A percentile compares a stretch with the other conserved stretches of the same genome.
phyloP scores from a whole-genome alignment of 495 filamentous ascomycete genomes.

The Clohesyomyces aquaticus region DNA sequence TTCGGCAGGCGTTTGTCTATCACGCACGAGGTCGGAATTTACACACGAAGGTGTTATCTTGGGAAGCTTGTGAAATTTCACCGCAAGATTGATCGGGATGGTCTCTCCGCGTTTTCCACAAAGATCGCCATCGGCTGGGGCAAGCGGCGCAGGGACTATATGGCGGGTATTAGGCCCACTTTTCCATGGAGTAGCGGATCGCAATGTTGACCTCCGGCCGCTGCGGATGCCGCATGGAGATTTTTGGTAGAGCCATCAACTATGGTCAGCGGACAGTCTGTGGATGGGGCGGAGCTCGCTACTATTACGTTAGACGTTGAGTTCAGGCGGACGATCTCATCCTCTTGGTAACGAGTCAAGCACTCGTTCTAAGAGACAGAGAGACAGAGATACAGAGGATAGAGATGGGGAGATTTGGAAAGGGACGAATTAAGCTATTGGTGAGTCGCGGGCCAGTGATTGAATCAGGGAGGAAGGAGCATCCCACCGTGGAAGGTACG shows the following conservation, averaged over 20 bases:
- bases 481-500: background rate
- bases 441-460: background rate
- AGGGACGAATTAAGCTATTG: background rate
- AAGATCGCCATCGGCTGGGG: too few relatives aligned
- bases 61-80: too few relatives aligned
- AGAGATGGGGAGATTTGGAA: background rate
- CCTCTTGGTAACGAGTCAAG: background rate
- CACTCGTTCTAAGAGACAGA: background rate
- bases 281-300: too few relatives aligned
- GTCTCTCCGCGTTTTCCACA: too few relatives aligned
- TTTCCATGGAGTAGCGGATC: background rate
- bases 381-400: too few relatives aligned
- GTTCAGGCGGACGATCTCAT: background rate
- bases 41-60: too few relatives aligned
- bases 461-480: background rate
- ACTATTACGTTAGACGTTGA: background rate
- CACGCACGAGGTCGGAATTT: too few relatives aligned
- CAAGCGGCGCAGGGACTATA: too few relatives aligned
- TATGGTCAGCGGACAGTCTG: too few relatives aligned
- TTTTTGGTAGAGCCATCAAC: too few relatives aligned
- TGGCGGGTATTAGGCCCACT: slow-evolving; percentile 2
- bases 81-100: too few relatives aligned
- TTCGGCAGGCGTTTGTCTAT: too few relatives aligned
- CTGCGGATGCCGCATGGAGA: background rate
- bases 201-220: background rate